A percentile compares a stretch with the other conserved stretches of the same genome.
Conservation (phyloP, 495 filamentous ascomycete genomes). For the Xylaria acuta region DNA sequence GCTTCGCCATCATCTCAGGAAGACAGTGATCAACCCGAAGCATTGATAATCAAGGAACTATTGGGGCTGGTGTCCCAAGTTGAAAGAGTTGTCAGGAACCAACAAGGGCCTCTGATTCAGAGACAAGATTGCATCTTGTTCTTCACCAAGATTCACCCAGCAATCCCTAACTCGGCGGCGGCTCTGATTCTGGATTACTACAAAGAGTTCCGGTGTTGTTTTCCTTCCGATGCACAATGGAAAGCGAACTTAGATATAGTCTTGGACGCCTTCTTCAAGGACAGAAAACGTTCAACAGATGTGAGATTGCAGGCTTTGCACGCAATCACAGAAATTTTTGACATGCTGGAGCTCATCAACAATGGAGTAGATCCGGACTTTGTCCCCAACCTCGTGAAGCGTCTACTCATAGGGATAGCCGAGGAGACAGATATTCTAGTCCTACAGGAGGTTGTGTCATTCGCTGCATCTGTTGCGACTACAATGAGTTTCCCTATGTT, state of each 20-base stretch:
- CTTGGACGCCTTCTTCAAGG: constrained; percentile 69
- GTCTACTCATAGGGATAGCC: constrained; percentile 56
- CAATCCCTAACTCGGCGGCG: constrained; percentile 64
- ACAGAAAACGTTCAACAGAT: constrained; percentile 65
- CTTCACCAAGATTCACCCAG: constrained; percentile 64
- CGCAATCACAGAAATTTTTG: constrained; percentile 71
- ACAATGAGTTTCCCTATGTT: constrained; percentile 58
- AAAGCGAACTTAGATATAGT: constrained; percentile 66
- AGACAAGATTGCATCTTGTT: constrained; percentile 71
- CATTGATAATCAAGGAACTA: constrained; percentile 46
- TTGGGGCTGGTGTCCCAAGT: constrained; percentile 47
- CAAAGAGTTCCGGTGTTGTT: constrained; percentile 67
- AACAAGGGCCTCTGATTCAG: constrained; percentile 47
- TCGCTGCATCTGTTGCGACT: constrained; percentile 57
- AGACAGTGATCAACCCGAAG: constrained; percentile 40
- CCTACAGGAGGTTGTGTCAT: constrained; percentile 57
- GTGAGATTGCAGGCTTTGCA: constrained; percentile 73
- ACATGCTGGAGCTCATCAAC: constrained; percentile 61
- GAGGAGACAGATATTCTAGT: constrained; percentile 61
- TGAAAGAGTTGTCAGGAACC: constrained; percentile 47
- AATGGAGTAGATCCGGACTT: constrained; percentile 55
- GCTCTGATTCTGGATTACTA: constrained; percentile 65
- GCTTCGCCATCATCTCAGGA: constrained; percentile 26
- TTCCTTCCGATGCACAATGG: constrained; percentile 74
- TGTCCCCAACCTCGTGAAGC: constrained; percentile 49